Base-by-base conservation (phyloP, 148 eudicot species). In the Vaccinium corymbosum region DNA sequence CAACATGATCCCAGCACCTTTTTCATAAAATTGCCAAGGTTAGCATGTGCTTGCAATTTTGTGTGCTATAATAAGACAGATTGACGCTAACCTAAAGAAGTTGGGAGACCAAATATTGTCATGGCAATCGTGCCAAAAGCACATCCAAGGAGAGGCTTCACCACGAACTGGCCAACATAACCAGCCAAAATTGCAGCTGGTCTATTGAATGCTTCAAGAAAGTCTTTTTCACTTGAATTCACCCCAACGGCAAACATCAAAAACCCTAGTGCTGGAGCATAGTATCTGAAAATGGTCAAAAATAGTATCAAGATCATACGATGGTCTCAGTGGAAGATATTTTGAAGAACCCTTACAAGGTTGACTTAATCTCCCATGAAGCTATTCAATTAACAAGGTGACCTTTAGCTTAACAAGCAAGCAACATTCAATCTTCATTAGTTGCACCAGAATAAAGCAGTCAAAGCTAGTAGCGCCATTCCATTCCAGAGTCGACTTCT, bases 1-100 rank as follows among this genome's bases (percentile, higher is more conserved):
- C 85, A 96, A 86, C 97, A 96, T 93, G 82, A 96, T 94, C 83
- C 99, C 99, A 82, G 93, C 99, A 91, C 95, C 98, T 96, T 92
- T 25, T 82, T 48, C 70, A 80, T 17, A 90, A 20, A 83, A 38
- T 48, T 78, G 29, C 27, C 76, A 55, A 57, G 80, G 72, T 89
- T 73, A 86, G 53, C 66, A 85, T 73, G n/a, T 27, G 32, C 55
- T 73, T 35, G 68, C 20, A 42, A 22, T 25, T 80, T 52, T 79
- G 22, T 81, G 4, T 46, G 51, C 85, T 83, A 55, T 50, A 50
- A 55, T 50, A 50, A 83, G 75, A 61, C 35, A 50, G 51, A 52
- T 80, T 56, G 80, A 61, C 5, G 4, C 17, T 83, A 88, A 93
- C 99, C 98, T 89, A 90, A 88, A 80, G 98, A 83, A 80, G 93